These are phyloP conservation scores for Hypoxylon rickii DNA, from an alignment of 495 filamentous ascomycete genomes.

Conservation along the genomic window DNA sequence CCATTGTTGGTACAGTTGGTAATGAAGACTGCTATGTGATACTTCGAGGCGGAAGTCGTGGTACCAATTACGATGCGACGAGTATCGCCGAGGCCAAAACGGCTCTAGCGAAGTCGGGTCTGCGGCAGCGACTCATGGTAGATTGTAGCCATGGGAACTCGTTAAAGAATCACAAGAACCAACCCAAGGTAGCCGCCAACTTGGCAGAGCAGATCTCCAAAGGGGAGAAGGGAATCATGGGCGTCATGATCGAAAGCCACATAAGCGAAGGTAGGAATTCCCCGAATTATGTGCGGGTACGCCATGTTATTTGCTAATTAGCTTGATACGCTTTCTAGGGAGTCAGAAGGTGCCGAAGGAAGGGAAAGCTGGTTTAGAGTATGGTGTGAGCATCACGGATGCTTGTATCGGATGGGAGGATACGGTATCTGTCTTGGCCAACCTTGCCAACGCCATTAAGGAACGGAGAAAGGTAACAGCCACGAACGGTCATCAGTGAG, in stretches of 20 bases:
- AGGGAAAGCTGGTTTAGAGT: slow-evolving; percentile 86
- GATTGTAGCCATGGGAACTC: slow-evolving; percentile 99
- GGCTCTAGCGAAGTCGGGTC: slow-evolving; percentile 66
- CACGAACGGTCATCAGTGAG: slow-evolving; percentile 26
- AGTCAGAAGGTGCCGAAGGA: slow-evolving; percentile 91
- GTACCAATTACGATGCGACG: slow-evolving; percentile 89
- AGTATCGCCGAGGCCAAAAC: slow-evolving; percentile 79
- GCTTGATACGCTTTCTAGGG: slow-evolving; percentile 51
- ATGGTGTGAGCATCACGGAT: slow-evolving; percentile 97
- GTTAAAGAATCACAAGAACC: slow-evolving; percentile 93
- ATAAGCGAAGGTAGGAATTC: slow-evolving; percentile 78
- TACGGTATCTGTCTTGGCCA: slow-evolving; percentile 79
- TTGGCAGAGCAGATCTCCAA: slow-evolving; percentile 82
- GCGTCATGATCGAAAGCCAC: slow-evolving; percentile 98
- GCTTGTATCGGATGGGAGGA: slow-evolving; percentile 96
- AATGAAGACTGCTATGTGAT: slow-evolving; percentile 99
- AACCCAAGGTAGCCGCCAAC: slow-evolving; percentile 87
- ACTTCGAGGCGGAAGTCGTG: slow-evolving; percentile 87
- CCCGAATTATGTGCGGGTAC: background rate
- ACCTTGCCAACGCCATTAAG: slow-evolving; percentile 80
- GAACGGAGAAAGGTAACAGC: slow-evolving; percentile 58
- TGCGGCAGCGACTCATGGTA: slow-evolving; percentile 85
- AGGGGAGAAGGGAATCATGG: slow-evolving; percentile 90
- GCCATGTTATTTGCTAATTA: no score
- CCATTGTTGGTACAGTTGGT: slow-evolving; percentile 92